Evolutionary conservation across 116 monocot species (phyloP).

Genomic region (Phalaenopsis hybrid): DNA sequence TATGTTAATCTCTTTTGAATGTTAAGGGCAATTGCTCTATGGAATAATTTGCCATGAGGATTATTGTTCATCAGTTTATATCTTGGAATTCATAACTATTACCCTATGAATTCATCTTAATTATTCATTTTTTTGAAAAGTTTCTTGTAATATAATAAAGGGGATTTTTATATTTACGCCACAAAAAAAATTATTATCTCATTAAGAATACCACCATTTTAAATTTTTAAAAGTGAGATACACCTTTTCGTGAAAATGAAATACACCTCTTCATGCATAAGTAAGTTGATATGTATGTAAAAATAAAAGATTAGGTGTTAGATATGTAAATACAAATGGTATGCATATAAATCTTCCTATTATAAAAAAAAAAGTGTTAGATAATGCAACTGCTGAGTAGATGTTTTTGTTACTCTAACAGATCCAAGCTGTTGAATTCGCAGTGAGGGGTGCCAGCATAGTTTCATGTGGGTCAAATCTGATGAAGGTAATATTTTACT

Average conservation of each 20-base stretch:
- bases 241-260: too few species aligned
- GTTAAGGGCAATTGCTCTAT: background rate
- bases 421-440: slow-evolving; percentile 82
- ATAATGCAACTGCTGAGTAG: slow-evolving; percentile 2
- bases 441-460: slow-evolving; percentile 76
- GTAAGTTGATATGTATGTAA: too few species aligned
- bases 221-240: too few species aligned
- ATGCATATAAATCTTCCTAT: too few species aligned
- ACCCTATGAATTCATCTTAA: background rate
- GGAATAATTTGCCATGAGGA: background rate
- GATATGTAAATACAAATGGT: too few species aligned
- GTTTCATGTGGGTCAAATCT: slow-evolving; percentile 85
- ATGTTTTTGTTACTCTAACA: slow-evolving; percentile 16
- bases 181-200: too few species aligned
- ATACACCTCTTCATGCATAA: too few species aligned
- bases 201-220: too few species aligned
- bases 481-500: slow-evolving; percentile 46
- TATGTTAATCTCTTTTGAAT: background rate
- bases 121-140: background rate
- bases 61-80: background rate
- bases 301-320: too few species aligned
- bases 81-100: background rate
- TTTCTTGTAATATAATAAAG: background rate
- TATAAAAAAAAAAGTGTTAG: background rate
- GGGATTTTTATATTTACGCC: too few species aligned